Conservation (phyloP, 2,329 filamentous ascomycete genomes). For the Diplodia seriata region DNA sequence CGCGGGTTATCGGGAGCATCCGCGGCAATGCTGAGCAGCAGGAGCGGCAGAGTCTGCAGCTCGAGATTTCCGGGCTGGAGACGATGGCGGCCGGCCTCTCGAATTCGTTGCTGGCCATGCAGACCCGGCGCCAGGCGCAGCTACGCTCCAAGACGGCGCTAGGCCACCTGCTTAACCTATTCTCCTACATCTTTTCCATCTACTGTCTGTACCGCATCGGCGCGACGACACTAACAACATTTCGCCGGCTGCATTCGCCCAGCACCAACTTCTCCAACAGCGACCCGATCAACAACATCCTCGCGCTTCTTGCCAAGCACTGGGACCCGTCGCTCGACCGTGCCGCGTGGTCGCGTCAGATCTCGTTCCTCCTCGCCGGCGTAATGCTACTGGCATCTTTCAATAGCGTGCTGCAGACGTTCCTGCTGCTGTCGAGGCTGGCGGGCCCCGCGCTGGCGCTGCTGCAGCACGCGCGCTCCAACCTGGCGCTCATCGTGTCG, state of each 20-base stretch:
- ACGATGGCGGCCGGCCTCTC: slow-evolving; percentile 78
- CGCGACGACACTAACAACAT: slow-evolving; percentile 71
- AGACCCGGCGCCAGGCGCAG: slow-evolving; percentile 67
- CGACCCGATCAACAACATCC: slow-evolving; percentile 83
- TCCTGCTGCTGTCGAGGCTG: slow-evolving; percentile 79
- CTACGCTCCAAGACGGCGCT: slow-evolving; percentile 70
- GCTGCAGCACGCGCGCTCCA: slow-evolving; percentile 76
- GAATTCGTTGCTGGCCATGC: slow-evolving; percentile 68
- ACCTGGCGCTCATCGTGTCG: slow-evolving; percentile 77
- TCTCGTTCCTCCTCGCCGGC: slow-evolving; percentile 82
- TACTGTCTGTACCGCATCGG: slow-evolving; percentile 87
- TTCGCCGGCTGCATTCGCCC: slow-evolving; percentile 61
- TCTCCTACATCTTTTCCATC: slow-evolving; percentile 72
- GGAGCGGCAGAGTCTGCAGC: slow-evolving; percentile 63
- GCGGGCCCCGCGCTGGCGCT: slow-evolving; percentile 62
- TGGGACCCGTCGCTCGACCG: slow-evolving; percentile 85
- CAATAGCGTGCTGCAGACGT: slow-evolving; percentile 83
- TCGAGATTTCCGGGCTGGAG: slow-evolving; percentile 81
- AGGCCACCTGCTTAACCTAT: slow-evolving; percentile 69
- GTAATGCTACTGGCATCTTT: slow-evolving; percentile 83
- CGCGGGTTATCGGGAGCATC: slow-evolving; percentile 75
- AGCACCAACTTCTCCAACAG: slow-evolving; percentile 66
- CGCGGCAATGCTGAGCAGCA: slow-evolving; percentile 66
- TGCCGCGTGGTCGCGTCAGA: slow-evolving; percentile 81
- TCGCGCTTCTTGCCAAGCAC: slow-evolving; percentile 80